Evolutionary conservation across 177 flowering plant genomes (phyloP).

Genomic region (Viscum album): DNA sequence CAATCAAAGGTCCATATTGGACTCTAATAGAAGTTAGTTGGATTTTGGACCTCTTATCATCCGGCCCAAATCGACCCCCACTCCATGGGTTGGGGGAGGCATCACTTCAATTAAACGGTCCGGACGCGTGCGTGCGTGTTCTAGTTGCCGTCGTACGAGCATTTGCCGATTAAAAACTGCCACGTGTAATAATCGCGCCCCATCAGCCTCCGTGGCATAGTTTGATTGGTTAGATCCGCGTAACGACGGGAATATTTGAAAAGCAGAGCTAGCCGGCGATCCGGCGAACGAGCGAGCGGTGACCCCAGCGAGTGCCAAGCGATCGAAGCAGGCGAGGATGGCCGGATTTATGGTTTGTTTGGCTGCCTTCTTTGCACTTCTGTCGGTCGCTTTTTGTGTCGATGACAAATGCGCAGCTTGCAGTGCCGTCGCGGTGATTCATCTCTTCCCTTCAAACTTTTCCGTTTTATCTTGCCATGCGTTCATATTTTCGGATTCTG

Average conservation of each 20-base stretch:
- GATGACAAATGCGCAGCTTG: slow-evolving; percentile 89
- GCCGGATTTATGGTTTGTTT: slow-evolving; percentile 16
- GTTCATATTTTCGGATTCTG: not conserved
- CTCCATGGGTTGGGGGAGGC: too few relatives aligned
- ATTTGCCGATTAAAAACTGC: too few relatives aligned
- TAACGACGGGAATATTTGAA: not conserved
- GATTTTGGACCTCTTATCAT: too few relatives aligned
- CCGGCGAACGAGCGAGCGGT: not conserved
- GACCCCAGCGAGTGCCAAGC: not conserved
- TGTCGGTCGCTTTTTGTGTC: slow-evolving; percentile 25
- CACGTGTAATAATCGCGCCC: too few relatives aligned
- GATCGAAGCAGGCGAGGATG: slow-evolving; percentile 9
- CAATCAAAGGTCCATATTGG: too few relatives aligned
- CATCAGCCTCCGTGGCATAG: too few relatives aligned
- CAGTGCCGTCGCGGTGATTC: slow-evolving; percentile 64
- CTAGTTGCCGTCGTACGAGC: too few relatives aligned
- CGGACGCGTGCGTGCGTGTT: too few relatives aligned
- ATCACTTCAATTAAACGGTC: too few relatives aligned
- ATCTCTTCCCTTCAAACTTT: not conserved
- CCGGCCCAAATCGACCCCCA: too few relatives aligned
- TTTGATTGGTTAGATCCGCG: not conserved
- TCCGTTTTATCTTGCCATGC: not conserved
- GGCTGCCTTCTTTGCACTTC: slow-evolving; percentile 19
- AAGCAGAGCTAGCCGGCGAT: not conserved
- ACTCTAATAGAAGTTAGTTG: too few relatives aligned